These are phyloP conservation scores for Curvularia spicifera DNA, from an alignment of 2,329 filamentous ascomycete genomes.

Conservation along the genomic window DNA sequence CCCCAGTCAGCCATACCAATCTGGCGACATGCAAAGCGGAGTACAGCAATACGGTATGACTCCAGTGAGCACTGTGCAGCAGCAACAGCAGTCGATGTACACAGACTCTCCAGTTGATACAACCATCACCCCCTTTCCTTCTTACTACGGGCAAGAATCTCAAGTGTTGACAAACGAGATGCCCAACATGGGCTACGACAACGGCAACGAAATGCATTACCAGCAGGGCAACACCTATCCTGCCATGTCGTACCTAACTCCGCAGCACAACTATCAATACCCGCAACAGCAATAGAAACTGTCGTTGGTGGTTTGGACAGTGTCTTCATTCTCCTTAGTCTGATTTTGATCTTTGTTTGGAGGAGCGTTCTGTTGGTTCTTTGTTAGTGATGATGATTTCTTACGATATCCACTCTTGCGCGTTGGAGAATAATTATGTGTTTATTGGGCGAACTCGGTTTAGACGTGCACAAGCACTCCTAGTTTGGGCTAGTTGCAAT, in stretches of 20 bases:
- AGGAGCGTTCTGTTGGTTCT: neutral
- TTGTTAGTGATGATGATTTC: slow-evolving; percentile 5
- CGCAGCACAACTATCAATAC: slow-evolving; percentile 44
- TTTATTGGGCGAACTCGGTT: slow-evolving; percentile 4
- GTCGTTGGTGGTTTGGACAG: neutral
- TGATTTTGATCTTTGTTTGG: neutral
- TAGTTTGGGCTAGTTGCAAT: slow-evolving; percentile 2
- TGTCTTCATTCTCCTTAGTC: too few species aligned
- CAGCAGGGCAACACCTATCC: slow-evolving; percentile 40
- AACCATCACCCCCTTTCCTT: slow-evolving; percentile 36
- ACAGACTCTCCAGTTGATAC: slow-evolving; percentile 48
- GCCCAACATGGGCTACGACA: slow-evolving; percentile 35
- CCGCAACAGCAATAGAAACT: slow-evolving; percentile 29
- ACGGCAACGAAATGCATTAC: slow-evolving; percentile 37
- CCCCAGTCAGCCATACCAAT: slow-evolving; percentile 36
- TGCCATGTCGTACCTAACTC: slow-evolving; percentile 42
- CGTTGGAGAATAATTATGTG: slow-evolving; percentile 6
- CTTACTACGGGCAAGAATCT: slow-evolving; percentile 44
- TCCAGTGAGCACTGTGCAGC: slow-evolving; percentile 39
- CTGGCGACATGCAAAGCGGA: slow-evolving; percentile 33
- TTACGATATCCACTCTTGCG: slow-evolving; percentile 19
- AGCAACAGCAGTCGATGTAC: slow-evolving; percentile 40
- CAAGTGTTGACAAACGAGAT: slow-evolving; percentile 35
- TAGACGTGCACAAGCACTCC: slow-evolving; percentile 7
- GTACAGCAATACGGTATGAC: slow-evolving; percentile 37